Percentiles rank a stretch among this genome's conserved stretches.
phyloP scores from a whole-genome alignment of 2,329 filamentous ascomycete species.

The Ceratocystis destructans region DNA sequence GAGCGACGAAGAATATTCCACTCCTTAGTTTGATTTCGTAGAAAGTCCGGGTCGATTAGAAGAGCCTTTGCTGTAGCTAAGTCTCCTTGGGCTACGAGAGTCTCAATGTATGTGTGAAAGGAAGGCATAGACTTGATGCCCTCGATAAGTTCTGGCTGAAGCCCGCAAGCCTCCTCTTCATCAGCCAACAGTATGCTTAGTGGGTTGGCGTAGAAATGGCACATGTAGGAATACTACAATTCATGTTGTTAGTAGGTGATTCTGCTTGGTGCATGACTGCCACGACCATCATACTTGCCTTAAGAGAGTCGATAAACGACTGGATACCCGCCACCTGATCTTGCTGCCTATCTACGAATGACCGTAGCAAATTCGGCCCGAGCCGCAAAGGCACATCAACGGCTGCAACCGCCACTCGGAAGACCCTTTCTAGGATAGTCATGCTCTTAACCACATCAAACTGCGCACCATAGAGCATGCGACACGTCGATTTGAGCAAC shows the following conservation, averaged over 20 bases:
- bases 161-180: slow-evolving; percentile 20
- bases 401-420: slow-evolving; percentile 49
- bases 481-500: slow-evolving; percentile 53
- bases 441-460: slow-evolving; percentile 66
- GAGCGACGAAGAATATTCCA: slow-evolving; percentile 5
- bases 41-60: slow-evolving; percentile 3
- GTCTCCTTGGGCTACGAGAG: slow-evolving; percentile 10
- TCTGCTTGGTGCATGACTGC: background rate
- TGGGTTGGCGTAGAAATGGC: slow-evolving; percentile 68
- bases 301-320: slow-evolving; percentile 54
- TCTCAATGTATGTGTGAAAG: slow-evolving; percentile 35
- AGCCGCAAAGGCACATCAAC: slow-evolving; percentile 44
- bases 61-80: slow-evolving; percentile 1
- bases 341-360: slow-evolving; percentile 56
- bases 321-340: slow-evolving; percentile 67
- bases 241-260: background rate
- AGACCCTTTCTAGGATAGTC: slow-evolving; percentile 58
- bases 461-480: slow-evolving; percentile 53
- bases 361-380: slow-evolving; percentile 48
- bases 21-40: background rate
- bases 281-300: slow-evolving; percentile 32
- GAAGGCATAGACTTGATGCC: slow-evolving; percentile 56
- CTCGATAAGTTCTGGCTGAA: slow-evolving; percentile 50
- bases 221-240: slow-evolving; percentile 66
- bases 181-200: slow-evolving; percentile 47